Evolutionary conservation across 352 stramenopile species (phyloP), one percentile per base, ranked within the genome.

Genomic region (Globisporangium nagaii): DNA sequence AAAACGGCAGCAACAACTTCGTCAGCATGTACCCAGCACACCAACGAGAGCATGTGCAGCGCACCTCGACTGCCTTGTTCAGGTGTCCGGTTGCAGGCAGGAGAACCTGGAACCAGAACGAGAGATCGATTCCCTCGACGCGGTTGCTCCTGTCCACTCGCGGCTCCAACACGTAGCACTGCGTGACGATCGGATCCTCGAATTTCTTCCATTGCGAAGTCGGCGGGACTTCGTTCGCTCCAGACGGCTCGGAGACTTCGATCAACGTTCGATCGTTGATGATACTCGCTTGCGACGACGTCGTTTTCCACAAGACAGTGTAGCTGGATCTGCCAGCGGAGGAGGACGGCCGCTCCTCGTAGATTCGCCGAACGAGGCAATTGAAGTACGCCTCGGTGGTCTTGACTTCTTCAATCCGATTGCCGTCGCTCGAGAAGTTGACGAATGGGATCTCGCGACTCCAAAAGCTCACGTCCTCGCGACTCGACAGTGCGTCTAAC

Each of bases 261-360:
- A 6, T 1, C 20, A 7, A 4, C 8, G 35, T 1, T 15, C 22
- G 15, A 45, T 34, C 19, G 39, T 30, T 46, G 44, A 53, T 27
- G 34, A 74, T 44, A 4, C 61, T 31, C 10, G 58, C 58, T 24
- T 74, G 66, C 12, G 56, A 56, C 2, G 68, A 63, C 2, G 58
- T 72, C 17, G 68, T 77, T 37, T 77, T 75, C 68, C 68, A 77
- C 28, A 77, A 44, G 24, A 73, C 36, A 9, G 63, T 74, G 36
- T 56, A 66, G 40, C 57, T 47, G 4, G 60, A 59, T 15, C 24
- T 13, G 3, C 37, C 44, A 5, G n/a, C n/a, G n/a, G n/a, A n/a
- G n/a, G 35, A 28, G 30, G 13, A 15, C 0, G 48, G 35, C 10
- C 51, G 56, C 22, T 59, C 31, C 6, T 72, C 62, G n/a, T 66